Evolutionary conservation across 1,284 basidiomycete genomes (phyloP).

Genomic region (Hemileia vastatrix): DNA sequence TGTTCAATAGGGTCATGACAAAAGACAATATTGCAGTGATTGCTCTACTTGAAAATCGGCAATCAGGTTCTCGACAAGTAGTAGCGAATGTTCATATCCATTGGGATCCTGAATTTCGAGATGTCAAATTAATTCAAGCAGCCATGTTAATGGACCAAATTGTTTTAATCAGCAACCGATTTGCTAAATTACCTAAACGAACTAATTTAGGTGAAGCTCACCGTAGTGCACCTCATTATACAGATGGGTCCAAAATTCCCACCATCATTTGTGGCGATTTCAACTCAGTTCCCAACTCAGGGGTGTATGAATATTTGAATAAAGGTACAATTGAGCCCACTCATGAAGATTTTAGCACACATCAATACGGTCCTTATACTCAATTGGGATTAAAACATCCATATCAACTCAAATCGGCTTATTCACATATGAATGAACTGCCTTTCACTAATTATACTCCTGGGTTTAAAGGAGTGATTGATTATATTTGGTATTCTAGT

Average conservation of each 20-base stretch:
- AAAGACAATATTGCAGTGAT: slow-evolving; percentile 91
- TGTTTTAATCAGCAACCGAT: slow-evolving; percentile 74
- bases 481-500: slow-evolving; percentile 87
- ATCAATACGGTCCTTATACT: slow-evolving; percentile 86
- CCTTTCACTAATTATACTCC: slow-evolving; percentile 87
- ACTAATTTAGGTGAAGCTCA: slow-evolving; percentile 43
- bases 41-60: slow-evolving; percentile 73
- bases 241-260: slow-evolving; percentile 78
- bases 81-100: slow-evolving; percentile 85
- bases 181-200: slow-evolving; percentile 72
- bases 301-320: slow-evolving; percentile 84
- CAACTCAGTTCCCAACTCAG: slow-evolving; percentile 77
- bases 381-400: slow-evolving; percentile 74
- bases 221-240: slow-evolving; percentile 61
- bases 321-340: slow-evolving; percentile 57
- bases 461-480: slow-evolving; percentile 54
- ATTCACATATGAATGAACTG: slow-evolving; percentile 59
- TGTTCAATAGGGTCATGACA: slow-evolving; percentile 97
- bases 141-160: slow-evolving; percentile 88
- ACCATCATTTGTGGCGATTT: slow-evolving; percentile 86
- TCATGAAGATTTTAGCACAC: slow-evolving; percentile 86
- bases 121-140: slow-evolving; percentile 94
- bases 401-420: slow-evolving; percentile 73
- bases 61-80: slow-evolving; percentile 75
- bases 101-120: slow-evolving; percentile 86